Percentiles rank a stretch among this genome's conserved stretches.
Evolutionary conservation across 257 asterid genomes (phyloP).

Genomic region (Solanum chiquidenum): DNA sequence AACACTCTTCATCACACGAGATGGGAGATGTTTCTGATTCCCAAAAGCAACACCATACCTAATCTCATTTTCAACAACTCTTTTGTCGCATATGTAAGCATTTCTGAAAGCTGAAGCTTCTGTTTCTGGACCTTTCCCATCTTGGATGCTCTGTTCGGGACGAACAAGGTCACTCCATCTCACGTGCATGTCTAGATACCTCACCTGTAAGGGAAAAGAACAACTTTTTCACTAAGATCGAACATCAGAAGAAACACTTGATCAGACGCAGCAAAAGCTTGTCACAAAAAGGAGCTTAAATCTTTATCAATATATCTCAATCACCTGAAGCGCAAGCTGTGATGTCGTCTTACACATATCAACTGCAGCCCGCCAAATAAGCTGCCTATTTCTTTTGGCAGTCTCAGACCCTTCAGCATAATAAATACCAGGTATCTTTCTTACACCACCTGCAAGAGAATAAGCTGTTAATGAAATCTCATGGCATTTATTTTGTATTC

Average conservation of each 20-base stretch:
- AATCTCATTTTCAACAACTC: conserved; percentile 32
- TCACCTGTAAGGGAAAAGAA: conserved; percentile 42
- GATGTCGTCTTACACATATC: conserved; percentile 56
- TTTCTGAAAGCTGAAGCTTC: conserved; percentile 77
- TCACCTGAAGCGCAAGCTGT: conserved; percentile 82
- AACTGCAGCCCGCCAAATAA: conserved; percentile 80
- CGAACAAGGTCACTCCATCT: conserved; percentile 76
- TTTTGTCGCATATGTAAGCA: conserved; percentile 51
- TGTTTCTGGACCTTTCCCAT: conserved; percentile 60
- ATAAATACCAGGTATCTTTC: conserved; percentile 39
- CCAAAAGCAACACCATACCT: conserved; percentile 65
- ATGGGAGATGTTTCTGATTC: conserved; percentile 76
- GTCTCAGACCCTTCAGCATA: conserved; percentile 51
- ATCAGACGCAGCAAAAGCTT: neutral
- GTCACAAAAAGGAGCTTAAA: neutral
- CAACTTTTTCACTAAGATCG: neutral
- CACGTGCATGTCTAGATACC: conserved; percentile 61
- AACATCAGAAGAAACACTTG: neutral
- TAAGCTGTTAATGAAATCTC: neutral
- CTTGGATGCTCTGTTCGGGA: conserved; percentile 44
- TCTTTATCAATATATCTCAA: neutral
- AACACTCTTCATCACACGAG: conserved; percentile 65
- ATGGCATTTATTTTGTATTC: neutral
- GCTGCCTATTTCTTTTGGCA: conserved; percentile 57
- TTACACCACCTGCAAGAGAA: conserved; percentile 52